Percentiles rank a stretch among this genome's conserved stretches.
phyloP scores from a whole-genome alignment of 768 basidiomycete genomes.

The Leccinum obscurum region DNA sequence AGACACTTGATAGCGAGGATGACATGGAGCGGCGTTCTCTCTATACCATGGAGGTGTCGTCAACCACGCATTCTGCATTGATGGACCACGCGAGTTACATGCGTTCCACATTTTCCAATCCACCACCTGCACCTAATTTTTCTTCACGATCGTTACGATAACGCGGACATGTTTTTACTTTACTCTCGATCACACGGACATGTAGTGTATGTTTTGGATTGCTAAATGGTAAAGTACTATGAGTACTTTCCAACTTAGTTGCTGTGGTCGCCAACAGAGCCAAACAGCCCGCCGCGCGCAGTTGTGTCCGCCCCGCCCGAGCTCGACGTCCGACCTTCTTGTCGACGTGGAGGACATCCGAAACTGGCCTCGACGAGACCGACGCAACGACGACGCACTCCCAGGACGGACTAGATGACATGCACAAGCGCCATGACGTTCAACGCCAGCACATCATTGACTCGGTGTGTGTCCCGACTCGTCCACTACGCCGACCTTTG shows the following conservation, averaged over 20 bases:
- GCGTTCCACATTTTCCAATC: conserved; percentile 17
- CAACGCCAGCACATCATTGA: conserved; percentile 71
- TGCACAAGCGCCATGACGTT: conserved; percentile 62
- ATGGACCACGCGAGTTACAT: conserved; percentile 33
- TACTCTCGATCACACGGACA: conserved; percentile 1
- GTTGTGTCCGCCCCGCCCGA: not conserved
- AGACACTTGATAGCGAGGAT: conserved; percentile 17
- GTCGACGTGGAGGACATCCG: conserved; percentile 3
- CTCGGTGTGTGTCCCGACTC: conserved; percentile 46
- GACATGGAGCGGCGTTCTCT: conserved; percentile 12
- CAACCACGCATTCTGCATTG: conserved; percentile 29
- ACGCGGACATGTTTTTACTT: conserved; percentile 4
- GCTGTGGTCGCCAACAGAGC: conserved; percentile 23
- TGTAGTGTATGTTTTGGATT: not conserved
- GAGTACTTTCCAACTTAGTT: not conserved
- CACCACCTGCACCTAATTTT: conserved; percentile 7
- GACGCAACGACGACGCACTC: conserved; percentile 19
- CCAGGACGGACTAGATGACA: conserved; percentile 39
- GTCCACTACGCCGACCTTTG: conserved; percentile 8
- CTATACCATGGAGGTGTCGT: conserved; percentile 26
- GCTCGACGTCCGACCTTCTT: conserved; percentile 2
- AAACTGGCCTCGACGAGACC: conserved; percentile 4
- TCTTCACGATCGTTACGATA: conserved; percentile 8
- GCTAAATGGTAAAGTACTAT: not conserved
- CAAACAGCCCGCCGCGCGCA: conserved; percentile 24